A percentile compares a stretch with the other conserved stretches of the same genome.
Conservation (phyloP, 2,329 filamentous ascomycete genomes). For the Falciphora oryzae region DNA sequence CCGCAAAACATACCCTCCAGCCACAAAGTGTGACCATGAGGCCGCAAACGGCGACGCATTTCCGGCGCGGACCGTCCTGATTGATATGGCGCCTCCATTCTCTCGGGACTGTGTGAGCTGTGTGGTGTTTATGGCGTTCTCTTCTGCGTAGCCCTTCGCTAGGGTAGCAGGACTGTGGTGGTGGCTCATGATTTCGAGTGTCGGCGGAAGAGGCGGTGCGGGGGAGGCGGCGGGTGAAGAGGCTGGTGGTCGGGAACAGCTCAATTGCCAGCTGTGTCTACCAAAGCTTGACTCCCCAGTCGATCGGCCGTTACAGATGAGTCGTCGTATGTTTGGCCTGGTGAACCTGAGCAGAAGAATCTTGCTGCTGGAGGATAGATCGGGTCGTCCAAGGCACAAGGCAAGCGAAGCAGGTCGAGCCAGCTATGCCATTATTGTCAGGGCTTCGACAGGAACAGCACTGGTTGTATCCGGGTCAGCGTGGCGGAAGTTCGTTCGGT, state of each 20-base stretch:
- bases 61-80: not conserved
- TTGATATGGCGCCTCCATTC: constrained; percentile 9
- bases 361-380: not conserved
- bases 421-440: not conserved
- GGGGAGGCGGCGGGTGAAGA: not conserved
- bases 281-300: not conserved
- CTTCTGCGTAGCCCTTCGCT: constrained; percentile 3
- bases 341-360: not conserved
- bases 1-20: constrained; percentile 65
- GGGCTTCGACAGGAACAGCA: not conserved
- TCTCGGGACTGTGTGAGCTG: constrained; percentile 8
- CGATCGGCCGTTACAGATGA: no score
- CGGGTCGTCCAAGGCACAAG: not conserved
- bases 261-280: not conserved
- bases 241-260: not conserved
- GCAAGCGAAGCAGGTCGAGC: not conserved
- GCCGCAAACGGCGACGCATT: constrained; percentile 45
- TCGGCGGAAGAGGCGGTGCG: not conserved
- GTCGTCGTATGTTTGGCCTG: no score
- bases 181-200: constrained; percentile 1
- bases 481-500: not conserved
- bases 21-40: constrained; percentile 88
- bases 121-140: not conserved
- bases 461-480: not conserved
- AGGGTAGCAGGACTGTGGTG: not conserved